Evolutionary conservation across 345 rosid species (phyloP).

Genomic region (Linum usitatissimum): DNA sequence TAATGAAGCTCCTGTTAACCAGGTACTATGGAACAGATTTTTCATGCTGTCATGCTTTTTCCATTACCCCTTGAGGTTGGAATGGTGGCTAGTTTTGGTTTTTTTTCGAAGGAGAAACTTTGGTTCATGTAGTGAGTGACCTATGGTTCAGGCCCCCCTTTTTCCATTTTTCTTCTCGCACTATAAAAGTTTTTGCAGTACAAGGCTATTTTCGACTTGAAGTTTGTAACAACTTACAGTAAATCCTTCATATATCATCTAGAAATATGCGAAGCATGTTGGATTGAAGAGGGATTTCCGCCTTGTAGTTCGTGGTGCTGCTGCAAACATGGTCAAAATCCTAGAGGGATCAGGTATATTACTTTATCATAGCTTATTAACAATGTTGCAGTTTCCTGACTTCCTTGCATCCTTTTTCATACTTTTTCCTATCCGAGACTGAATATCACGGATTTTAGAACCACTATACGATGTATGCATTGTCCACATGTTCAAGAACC

Average conservation of each 20-base stretch:
- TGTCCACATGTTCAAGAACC: background rate
- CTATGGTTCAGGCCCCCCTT: background rate
- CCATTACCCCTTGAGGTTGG: background rate
- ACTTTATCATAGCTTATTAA: background rate
- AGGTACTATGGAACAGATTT: slow-evolving; percentile 29
- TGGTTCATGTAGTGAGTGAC: background rate
- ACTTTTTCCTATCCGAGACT: no score
- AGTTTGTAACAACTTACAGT: background rate
- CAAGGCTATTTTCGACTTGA: background rate
- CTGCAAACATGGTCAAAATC: slow-evolving; percentile 83
- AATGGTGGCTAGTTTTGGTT: background rate
- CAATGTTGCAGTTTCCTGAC: background rate
- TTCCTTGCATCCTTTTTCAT: background rate
- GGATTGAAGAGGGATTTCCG: slow-evolving; percentile 93
- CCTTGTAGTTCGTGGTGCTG: slow-evolving; percentile 91
- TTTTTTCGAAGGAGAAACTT: background rate
- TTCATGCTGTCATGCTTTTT: background rate
- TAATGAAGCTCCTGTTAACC: slow-evolving; percentile 91
- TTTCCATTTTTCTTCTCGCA: background rate
- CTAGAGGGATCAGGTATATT: slow-evolving; percentile 64
- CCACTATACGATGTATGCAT: background rate
- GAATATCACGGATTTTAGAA: background rate
- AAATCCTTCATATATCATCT: slow-evolving; percentile 14
- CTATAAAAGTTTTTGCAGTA: slow-evolving; percentile 1
- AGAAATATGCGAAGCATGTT: slow-evolving; percentile 86